These are phyloP conservation scores for Gardenia jasminoides DNA, from an alignment of 257 asterid genomes.

Conservation along the genomic window DNA sequence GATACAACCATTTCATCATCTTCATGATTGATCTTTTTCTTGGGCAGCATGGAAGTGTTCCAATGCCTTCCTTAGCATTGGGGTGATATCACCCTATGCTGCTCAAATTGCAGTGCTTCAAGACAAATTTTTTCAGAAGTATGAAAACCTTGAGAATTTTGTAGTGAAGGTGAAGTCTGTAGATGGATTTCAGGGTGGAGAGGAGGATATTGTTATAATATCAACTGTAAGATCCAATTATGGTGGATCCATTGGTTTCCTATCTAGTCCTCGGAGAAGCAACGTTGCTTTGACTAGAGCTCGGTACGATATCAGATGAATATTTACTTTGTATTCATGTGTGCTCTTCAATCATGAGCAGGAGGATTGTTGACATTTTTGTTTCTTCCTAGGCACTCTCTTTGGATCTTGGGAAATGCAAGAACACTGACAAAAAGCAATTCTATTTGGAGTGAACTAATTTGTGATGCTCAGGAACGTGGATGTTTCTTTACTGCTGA, in stretches of 20 bases:
- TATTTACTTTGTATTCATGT: background rate
- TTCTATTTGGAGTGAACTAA: slow-evolving; percentile 48
- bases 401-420: slow-evolving; percentile 73
- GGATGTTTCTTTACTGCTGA: slow-evolving; percentile 49
- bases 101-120: slow-evolving; percentile 62
- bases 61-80: slow-evolving; percentile 46
- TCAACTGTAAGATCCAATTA: slow-evolving; percentile 62
- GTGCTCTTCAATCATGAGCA: too few species aligned
- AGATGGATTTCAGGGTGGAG: slow-evolving; percentile 85
- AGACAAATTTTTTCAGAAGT: slow-evolving; percentile 32
- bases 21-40: background rate
- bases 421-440: slow-evolving; percentile 34
- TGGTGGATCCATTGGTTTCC: slow-evolving; percentile 57
- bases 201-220: slow-evolving; percentile 60
- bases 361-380: background rate
- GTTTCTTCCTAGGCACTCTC: slow-evolving; percentile 45
- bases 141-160: slow-evolving; percentile 35
- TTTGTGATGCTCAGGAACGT: slow-evolving; percentile 53
- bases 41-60: slow-evolving; percentile 47
- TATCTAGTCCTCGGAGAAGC: slow-evolving; percentile 48
- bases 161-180: slow-evolving; percentile 57
- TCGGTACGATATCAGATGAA: slow-evolving; percentile 36
- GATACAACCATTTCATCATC: too few species aligned
- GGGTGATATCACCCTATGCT: slow-evolving; percentile 67
- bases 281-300: slow-evolving; percentile 81